These are phyloP conservation scores for Fusarium stilboides DNA, from an alignment of 2,329 filamentous ascomycete genomes.

Conservation along the genomic window DNA sequence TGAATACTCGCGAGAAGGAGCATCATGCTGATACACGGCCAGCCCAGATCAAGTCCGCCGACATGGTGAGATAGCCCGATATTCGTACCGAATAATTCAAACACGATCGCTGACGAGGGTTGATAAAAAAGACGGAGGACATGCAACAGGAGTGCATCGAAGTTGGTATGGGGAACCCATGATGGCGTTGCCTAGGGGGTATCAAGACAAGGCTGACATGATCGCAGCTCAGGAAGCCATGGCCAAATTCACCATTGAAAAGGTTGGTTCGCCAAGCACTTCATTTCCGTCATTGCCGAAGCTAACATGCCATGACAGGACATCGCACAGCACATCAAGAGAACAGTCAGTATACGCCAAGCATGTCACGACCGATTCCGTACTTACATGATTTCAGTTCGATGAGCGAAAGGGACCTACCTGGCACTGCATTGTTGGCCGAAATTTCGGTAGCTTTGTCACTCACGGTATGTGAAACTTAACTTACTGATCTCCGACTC, in stretches of 20 bases:
- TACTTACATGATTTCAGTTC: constrained; percentile 72
- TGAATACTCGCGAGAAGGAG: background rate
- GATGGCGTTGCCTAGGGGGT: constrained; percentile 12
- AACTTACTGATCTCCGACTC: constrained; percentile 5
- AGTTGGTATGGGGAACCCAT: constrained; percentile 78
- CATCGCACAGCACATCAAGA: constrained; percentile 96
- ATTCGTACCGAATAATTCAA: constrained; percentile 21
- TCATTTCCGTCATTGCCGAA: background rate
- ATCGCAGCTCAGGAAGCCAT: constrained; percentile 73
- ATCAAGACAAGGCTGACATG: constrained; percentile 47
- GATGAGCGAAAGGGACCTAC: constrained; percentile 97
- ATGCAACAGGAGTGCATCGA: constrained; percentile 97
- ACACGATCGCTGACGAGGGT: constrained; percentile 51
- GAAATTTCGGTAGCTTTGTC: constrained; percentile 99
- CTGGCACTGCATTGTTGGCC: constrained; percentile 98
- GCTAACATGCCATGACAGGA: constrained; percentile 71
- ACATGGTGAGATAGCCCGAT: constrained; percentile 80
- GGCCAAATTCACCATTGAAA: constrained; percentile 74
- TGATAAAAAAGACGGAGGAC: constrained; percentile 81
- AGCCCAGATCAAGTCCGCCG: constrained; percentile 98
- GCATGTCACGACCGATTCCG: constrained; percentile 23
- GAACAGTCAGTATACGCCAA: constrained; percentile 72
- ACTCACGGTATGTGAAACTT: constrained; percentile 82
- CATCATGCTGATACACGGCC: constrained; percentile 42
- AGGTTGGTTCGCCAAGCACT: constrained; percentile 58